phyloP scores from a whole-genome alignment of 441 rosid genomes.

The Codiaeum variegatum region DNA sequence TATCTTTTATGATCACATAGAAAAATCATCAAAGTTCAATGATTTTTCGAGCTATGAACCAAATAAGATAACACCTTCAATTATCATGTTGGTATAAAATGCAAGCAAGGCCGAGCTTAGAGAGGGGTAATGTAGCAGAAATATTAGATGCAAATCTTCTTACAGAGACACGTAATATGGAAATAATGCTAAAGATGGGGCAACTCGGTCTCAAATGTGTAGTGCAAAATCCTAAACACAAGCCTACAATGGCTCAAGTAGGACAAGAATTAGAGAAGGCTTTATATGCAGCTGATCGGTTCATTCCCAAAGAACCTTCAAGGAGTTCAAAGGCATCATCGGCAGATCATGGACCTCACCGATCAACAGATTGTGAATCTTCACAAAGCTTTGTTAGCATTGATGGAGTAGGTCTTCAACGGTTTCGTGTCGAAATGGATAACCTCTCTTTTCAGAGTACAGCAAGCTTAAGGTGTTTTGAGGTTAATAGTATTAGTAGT shows the following conservation, averaged over 20 bases:
- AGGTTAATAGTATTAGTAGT: conserved; percentile 27
- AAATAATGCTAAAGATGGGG: conserved; percentile 57
- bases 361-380: conserved; percentile 21
- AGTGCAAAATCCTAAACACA: conserved; percentile 39
- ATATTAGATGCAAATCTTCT: conserved; percentile 48
- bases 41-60: too few species aligned
- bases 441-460: conserved; percentile 32
- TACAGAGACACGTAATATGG: conserved; percentile 43
- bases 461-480: conserved; percentile 41
- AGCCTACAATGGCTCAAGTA: conserved; percentile 53
- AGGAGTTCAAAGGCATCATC: conserved; percentile 6
- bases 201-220: conserved; percentile 48
- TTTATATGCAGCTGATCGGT: conserved; percentile 21
- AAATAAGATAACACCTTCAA: too few species aligned
- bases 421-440: conserved; percentile 49
- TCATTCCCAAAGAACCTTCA: conserved; percentile 16
- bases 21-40: too few species aligned
- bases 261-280: conserved; percentile 49
- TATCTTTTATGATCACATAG: too few species aligned
- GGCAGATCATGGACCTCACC: background rate
- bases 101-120: conserved; percentile 51
- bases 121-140: conserved; percentile 41
- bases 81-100: background rate
- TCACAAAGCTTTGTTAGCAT: conserved; percentile 50
- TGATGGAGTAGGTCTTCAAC: conserved; percentile 42